Conservation (phyloP, 345 rosid genomes). For the Eucalyptus melliodora region DNA sequence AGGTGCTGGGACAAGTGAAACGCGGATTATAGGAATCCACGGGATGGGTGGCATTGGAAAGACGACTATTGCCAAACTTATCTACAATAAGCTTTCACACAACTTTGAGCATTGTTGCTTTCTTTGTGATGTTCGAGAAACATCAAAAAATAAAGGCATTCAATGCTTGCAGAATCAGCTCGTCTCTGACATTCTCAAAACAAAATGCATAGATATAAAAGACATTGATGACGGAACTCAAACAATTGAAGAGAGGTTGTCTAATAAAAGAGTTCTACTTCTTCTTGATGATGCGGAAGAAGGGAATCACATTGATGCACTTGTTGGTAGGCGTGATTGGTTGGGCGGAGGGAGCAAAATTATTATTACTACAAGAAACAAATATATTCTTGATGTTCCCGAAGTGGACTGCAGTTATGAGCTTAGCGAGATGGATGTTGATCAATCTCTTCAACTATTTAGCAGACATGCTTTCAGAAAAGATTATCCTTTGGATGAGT, state of each 20-base stretch:
- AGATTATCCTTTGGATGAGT: accelerated
- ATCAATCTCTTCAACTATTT: neutral
- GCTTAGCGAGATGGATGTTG: accelerated
- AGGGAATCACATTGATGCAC: accelerated
- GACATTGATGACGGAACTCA: accelerated
- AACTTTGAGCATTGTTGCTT: neutral
- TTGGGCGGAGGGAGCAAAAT: accelerated
- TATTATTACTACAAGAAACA: neutral
- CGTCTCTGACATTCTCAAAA: accelerated
- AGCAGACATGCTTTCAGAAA: neutral
- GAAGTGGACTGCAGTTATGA: accelerated
- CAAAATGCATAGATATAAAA: accelerated
- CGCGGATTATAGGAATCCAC: neutral
- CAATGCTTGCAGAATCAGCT: accelerated
- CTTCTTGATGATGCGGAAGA: too few relatives aligned
- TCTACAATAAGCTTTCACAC: neutral
- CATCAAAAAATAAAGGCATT: too few relatives aligned
- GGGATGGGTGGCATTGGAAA: neutral
- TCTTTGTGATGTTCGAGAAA: too few relatives aligned
- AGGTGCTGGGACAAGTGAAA: neutral
- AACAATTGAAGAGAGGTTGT: accelerated
- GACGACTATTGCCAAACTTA: neutral
- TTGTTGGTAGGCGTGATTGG: too few relatives aligned
- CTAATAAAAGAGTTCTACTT: too few relatives aligned
- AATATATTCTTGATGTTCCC: accelerated